Evolutionary conservation across 106 monocot genomes (phyloP).

Genomic region (Chionographis japonica): DNA sequence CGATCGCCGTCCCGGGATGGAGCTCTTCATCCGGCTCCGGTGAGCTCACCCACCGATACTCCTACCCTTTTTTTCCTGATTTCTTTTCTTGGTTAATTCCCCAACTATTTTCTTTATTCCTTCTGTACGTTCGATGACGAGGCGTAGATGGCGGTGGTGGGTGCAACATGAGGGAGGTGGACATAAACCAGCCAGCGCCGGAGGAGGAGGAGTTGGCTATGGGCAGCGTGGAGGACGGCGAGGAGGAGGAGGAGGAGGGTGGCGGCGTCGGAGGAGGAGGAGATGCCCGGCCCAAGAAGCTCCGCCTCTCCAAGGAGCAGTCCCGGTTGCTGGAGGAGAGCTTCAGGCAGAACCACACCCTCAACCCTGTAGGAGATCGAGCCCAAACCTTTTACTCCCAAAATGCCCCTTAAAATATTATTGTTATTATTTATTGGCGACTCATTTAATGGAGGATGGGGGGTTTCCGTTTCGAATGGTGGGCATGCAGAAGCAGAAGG

Average conservation of each 20-base stretch:
- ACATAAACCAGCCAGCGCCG: constrained; percentile 72
- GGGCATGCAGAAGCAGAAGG: constrained; percentile 74
- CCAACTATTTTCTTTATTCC: background rate
- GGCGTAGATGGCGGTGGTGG: constrained; percentile 24
- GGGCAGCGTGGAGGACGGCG: constrained; percentile 15
- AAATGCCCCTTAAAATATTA: too few relatives aligned
- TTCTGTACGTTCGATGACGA: background rate
- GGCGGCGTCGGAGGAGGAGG: constrained; percentile 20
- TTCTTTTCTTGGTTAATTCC: background rate
- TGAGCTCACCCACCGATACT: background rate
- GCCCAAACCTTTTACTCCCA: too few relatives aligned
- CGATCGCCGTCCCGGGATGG: constrained; percentile 51
- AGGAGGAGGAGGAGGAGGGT: constrained; percentile 38
- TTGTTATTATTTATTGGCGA: background rate
- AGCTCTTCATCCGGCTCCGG: constrained; percentile 35
- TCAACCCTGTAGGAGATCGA: constrained; percentile 50
- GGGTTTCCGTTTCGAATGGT: background rate
- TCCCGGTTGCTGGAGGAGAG: constrained; percentile 80
- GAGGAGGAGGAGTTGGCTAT: constrained; percentile 45
- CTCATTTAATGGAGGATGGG: background rate
- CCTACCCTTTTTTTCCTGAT: background rate
- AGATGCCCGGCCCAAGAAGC: constrained; percentile 59
- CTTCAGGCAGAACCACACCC: constrained; percentile 77
- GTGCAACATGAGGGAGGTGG: constrained; percentile 54
- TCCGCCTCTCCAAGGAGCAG: constrained; percentile 88